phyloP scores from a whole-genome alignment of 345 rosid genomes.

The Sisymbrium altissimum region DNA sequence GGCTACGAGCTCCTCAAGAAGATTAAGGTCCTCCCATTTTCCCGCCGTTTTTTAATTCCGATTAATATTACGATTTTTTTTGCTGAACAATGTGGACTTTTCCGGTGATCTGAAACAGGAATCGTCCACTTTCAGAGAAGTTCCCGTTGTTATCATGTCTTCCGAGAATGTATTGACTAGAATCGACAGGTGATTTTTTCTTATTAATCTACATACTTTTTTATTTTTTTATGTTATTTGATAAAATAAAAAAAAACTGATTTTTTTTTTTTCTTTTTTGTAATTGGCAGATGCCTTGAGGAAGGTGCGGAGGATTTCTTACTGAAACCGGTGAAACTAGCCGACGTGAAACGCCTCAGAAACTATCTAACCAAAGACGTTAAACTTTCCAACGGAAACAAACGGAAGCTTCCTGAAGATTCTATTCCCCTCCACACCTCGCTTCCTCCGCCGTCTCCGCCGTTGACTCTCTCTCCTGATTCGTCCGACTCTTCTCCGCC shows the following conservation, averaged over 20 bases:
- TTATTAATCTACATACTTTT: too few species aligned
- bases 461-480: constrained; percentile 29
- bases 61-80: background rate
- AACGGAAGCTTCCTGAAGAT: constrained; percentile 56
- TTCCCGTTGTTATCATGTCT: constrained; percentile 95
- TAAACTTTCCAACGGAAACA: constrained; percentile 33
- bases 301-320: constrained; percentile 95
- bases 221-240: too few species aligned
- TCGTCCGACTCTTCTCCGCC: constrained; percentile 52
- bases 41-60: background rate
- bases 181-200: constrained; percentile 57
- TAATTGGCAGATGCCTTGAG: constrained; percentile 93
- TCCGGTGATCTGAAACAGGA: constrained; percentile 42
- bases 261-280: background rate
- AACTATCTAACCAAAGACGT: constrained; percentile 48
- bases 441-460: constrained; percentile 29
- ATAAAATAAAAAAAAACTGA: background rate
- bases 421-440: constrained; percentile 29
- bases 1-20: constrained; percentile 95
- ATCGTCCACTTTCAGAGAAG: constrained; percentile 63
- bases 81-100: background rate
- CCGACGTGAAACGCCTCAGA: constrained; percentile 77
- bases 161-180: constrained; percentile 82
- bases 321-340: constrained; percentile 84
- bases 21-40: constrained; percentile 54